These are phyloP conservation scores for Fusarium proliferatum DNA, from an alignment of 2,329 filamentous ascomycete species.

Conservation along the genomic window DNA sequence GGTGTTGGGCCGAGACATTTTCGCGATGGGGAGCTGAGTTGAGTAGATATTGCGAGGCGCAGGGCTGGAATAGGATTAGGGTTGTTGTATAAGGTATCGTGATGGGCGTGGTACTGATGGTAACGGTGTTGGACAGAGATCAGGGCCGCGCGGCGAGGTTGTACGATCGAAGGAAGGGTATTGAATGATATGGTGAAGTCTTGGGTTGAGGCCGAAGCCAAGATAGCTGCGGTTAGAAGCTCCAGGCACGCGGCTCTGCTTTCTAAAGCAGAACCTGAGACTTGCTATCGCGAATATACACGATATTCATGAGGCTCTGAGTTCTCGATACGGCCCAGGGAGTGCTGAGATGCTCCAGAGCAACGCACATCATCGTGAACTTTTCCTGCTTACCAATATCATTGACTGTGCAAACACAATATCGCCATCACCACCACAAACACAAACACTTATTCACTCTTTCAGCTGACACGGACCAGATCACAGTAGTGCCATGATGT, in stretches of 20 bases:
- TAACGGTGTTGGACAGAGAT: constrained; percentile 11
- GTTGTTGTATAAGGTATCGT: neutral
- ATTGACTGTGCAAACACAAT: too few relatives aligned
- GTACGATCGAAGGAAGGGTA: neutral
- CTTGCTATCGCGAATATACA: fast-evolving
- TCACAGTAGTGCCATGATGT: neutral
- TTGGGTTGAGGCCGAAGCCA: neutral
- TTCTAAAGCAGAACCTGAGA: fast-evolving
- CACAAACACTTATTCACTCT: neutral
- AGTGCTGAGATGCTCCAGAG: neutral
- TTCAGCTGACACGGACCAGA: neutral
- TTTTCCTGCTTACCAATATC: neutral
- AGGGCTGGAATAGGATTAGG: neutral
- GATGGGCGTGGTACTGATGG: neutral
- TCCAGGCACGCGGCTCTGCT: fast-evolving
- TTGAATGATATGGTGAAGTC: neutral
- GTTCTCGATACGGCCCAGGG: neutral
- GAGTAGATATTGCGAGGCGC: neutral
- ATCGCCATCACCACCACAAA: too few relatives aligned
- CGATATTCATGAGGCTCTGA: neutral
- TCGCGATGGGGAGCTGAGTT: constrained; percentile 15
- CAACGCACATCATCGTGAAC: neutral
- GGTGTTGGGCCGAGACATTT: constrained; percentile 22
- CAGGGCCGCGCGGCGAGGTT: constrained; percentile 27
- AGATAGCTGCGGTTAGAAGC: neutral